Base-by-base conservation (phyloP, 768 basidiomycete species). In the Daedaleopsis sinensis region DNA sequence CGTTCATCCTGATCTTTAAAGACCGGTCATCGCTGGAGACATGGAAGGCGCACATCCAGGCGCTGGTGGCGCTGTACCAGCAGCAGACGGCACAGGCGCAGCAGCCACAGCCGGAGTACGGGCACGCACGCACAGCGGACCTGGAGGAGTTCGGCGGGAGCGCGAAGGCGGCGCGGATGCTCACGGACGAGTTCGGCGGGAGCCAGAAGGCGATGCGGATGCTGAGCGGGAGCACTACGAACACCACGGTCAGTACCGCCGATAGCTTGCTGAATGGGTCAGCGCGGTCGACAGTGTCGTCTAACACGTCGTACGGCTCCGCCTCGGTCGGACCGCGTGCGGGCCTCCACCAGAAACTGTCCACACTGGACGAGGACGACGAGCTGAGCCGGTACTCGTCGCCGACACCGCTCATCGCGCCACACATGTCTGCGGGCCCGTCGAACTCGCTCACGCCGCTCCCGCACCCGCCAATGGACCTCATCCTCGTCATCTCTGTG, bases 1-100 rank as follows among this genome's bases (percentile, higher is more conserved):
- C 91, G 53, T 98, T 99, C 77, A 96, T 98, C 74, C 83, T 99
- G 50, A 90, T 94, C 68, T 99, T 97, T 83, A 91, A 89, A 70
- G 93, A 98, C 57, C 86, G 91, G 35, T 79, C 87, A n/a, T 90
- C 90, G 2, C 82, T 97, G 59, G 94, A 98, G 70, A 82, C 90
- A 0, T 98, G 97, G 97, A 88, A 83, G 71, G 82, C 80, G 54
- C 90, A 90, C 59, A 91, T 99, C 64, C 88, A 91, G 70, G 77
- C 81, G 0, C 85, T 98, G 5, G 88, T 98, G 44, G 80, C 80
- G 57, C 77, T 83, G 69, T 89, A 89, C 75, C 91, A 91, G 67
- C 75, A 80, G 8, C 85, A 84, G 16, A 63, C 15, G 46, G 67
- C 47, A 52, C 61, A 60, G 24, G 36, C 42, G 55, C 58, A 55